These are phyloP conservation scores for Vigna reflexopilosa DNA, from an alignment of 306 rosid genomes.

Conservation along the genomic window DNA sequence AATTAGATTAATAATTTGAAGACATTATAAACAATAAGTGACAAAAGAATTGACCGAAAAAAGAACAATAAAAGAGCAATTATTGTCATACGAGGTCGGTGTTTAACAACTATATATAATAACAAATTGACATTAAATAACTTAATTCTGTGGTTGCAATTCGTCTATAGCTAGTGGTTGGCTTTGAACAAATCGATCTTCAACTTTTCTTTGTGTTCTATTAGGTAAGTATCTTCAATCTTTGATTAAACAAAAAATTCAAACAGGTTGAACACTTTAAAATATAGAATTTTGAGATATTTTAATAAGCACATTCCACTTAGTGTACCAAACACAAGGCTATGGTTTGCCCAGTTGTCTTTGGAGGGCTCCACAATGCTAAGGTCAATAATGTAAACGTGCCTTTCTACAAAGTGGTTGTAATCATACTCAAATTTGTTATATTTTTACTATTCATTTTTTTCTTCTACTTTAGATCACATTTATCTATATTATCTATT, in stretches of 20 bases:
- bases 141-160: constrained; percentile 47
- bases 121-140: constrained; percentile 38
- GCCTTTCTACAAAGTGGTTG: not conserved
- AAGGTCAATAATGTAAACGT: constrained; percentile 44
- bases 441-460: not conserved
- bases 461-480: not conserved
- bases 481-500: not conserved
- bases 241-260: not conserved
- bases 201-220: constrained; percentile 6
- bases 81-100: constrained; percentile 54
- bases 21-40: not conserved
- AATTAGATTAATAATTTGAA: constrained; percentile 10
- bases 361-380: constrained; percentile 14
- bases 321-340: constrained; percentile 45
- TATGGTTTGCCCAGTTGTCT: constrained; percentile 44
- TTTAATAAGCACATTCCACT: not conserved
- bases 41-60: not conserved
- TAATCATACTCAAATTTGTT: not conserved
- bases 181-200: constrained; percentile 37
- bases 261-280: constrained; percentile 5
- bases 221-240: not conserved
- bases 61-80: not conserved
- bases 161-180: constrained; percentile 42
- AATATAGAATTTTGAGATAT: constrained; percentile 17
- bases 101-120: constrained; percentile 36